Evolutionary conservation across 108 stramenopile species (phyloP).

Genomic region (Phaeodactylum tricornutum): DNA sequence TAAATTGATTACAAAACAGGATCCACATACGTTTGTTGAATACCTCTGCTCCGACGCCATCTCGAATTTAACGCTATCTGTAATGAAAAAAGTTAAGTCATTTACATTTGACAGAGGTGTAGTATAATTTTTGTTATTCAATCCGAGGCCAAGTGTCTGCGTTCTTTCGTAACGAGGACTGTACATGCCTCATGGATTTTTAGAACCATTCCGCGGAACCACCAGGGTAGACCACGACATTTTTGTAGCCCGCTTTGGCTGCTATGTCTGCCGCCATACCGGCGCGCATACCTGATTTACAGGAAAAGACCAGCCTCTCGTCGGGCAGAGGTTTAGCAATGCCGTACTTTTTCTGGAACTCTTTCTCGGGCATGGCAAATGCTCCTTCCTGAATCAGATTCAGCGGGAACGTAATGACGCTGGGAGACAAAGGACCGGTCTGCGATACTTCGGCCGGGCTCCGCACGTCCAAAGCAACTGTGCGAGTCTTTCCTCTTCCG

Average conservation of each 20-base stretch:
- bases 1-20: too few relatives aligned
- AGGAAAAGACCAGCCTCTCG: not conserved
- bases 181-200: too few relatives aligned
- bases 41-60: too few relatives aligned
- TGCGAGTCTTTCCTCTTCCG: too few relatives aligned
- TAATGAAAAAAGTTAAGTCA: too few relatives aligned
- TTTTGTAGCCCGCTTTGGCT: not conserved
- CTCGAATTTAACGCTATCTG: too few relatives aligned
- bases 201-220: not conserved
- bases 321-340: not conserved
- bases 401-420: not conserved
- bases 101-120: too few relatives aligned
- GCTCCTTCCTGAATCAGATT: not conserved
- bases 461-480: not conserved
- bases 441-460: not conserved
- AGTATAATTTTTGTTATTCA: too few relatives aligned
- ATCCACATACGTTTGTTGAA: too few relatives aligned
- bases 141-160: too few relatives aligned
- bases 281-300: not conserved
- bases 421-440: not conserved
- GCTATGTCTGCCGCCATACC: not conserved
- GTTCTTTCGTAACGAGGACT: too few relatives aligned
- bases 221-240: not conserved
- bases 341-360: not conserved
- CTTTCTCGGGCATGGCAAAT: not conserved